A percentile compares a stretch with the other conserved stretches of the same genome.
These are phyloP conservation scores for Lactarius hatsudake DNA, from an alignment of 768 basidiomycete genomes.

Conservation along the genomic window DNA sequence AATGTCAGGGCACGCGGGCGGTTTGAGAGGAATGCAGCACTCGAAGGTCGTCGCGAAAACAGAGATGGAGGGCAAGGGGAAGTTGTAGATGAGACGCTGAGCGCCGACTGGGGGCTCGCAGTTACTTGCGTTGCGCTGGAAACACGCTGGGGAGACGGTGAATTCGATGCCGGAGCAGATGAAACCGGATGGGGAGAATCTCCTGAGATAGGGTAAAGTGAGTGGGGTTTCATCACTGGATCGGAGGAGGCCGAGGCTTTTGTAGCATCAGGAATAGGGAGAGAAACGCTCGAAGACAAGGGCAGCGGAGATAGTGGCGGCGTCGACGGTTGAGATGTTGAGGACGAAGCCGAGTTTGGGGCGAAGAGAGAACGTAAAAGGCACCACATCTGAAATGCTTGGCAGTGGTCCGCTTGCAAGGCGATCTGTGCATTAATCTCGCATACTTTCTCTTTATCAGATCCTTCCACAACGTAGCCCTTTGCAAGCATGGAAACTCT, in stretches of 20 bases:
- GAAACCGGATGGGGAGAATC: constrained; percentile 14
- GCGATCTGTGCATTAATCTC: constrained; percentile 60
- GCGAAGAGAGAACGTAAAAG: constrained; percentile 55
- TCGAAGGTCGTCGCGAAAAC: constrained; percentile 27
- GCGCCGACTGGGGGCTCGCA: constrained; percentile 19
- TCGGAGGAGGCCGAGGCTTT: constrained; percentile 30
- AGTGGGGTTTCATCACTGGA: constrained; percentile 29
- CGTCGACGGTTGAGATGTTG: constrained; percentile 31
- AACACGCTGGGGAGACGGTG: constrained; percentile 24
- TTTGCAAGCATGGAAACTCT: constrained; percentile 60
- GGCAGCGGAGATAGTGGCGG: constrained; percentile 30
- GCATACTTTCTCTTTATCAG: constrained; percentile 49
- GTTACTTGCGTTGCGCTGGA: constrained; percentile 15
- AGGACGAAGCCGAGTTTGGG: constrained; percentile 39
- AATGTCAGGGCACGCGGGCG: constrained; percentile 32
- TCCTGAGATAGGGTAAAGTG: constrained; percentile 7
- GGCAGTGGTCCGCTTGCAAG: constrained; percentile 50
- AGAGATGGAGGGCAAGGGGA: constrained; percentile 15
- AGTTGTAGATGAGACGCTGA: constrained; percentile 21
- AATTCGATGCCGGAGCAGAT: constrained; percentile 19
- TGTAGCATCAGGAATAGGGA: constrained; percentile 21
- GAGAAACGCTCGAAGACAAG: constrained; percentile 27
- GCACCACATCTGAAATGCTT: constrained; percentile 65
- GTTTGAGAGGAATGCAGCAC: constrained; percentile 15
- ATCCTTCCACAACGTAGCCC: constrained; percentile 54